These are phyloP conservation scores for Rubus parviflorus DNA, from an alignment of 306 rosid species.

Conservation along the genomic window DNA sequence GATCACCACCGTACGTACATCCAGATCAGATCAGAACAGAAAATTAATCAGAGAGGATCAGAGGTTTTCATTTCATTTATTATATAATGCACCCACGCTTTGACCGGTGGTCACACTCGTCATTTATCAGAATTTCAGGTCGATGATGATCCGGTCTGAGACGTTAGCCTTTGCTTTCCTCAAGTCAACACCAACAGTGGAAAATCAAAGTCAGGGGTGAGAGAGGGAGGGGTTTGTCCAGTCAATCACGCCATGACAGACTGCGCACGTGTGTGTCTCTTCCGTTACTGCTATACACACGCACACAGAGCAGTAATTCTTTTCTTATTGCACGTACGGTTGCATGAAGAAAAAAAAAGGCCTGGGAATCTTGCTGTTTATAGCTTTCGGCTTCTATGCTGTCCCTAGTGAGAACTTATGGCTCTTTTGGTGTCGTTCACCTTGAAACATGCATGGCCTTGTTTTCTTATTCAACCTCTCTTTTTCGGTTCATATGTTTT, in stretches of 20 bases:
- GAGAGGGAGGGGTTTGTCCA: background rate
- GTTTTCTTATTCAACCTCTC: background rate
- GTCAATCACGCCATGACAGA: constrained; percentile 25
- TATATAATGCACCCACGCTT: background rate
- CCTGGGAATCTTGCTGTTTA: background rate
- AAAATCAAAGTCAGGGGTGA: background rate
- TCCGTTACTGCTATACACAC: background rate
- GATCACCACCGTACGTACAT: background rate
- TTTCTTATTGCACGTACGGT: background rate
- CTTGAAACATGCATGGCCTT: background rate
- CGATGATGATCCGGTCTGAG: background rate
- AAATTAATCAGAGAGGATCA: constrained; percentile 3
- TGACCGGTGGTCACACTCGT: background rate
- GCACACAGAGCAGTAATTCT: background rate
- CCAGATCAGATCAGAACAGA: background rate
- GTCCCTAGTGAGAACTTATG: background rate
- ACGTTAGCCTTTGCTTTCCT: background rate
- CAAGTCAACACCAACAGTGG: background rate
- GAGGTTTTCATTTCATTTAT: background rate
- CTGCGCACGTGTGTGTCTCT: background rate
- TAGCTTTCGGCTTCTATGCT: constrained; percentile 17
- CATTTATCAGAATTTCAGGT: background rate
- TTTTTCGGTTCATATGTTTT: background rate
- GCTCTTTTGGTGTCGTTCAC: background rate
- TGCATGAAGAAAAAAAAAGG: background rate